phyloP scores from a whole-genome alignment of 768 basidiomycete species.

The Mycena vulgaris region DNA sequence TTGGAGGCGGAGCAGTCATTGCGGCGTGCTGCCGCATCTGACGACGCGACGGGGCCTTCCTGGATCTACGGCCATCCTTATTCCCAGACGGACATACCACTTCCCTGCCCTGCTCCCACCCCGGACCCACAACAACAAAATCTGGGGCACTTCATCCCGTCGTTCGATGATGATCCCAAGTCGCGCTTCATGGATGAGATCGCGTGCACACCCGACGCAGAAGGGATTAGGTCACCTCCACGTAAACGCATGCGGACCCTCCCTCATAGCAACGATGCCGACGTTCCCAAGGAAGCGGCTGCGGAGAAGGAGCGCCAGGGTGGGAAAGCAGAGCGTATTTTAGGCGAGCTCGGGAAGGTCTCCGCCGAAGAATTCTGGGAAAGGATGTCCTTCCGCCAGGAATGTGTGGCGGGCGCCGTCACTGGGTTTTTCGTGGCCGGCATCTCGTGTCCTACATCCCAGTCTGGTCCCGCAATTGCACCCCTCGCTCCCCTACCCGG shows the following conservation, averaged over 20 bases:
- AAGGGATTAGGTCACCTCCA: slow-evolving; percentile 71
- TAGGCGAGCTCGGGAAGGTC: slow-evolving; percentile 73
- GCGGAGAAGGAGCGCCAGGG: slow-evolving; percentile 44
- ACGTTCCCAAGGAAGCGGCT: slow-evolving; percentile 40
- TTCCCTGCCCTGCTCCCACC: slow-evolving; percentile 57
- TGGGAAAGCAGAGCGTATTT: slow-evolving; percentile 55
- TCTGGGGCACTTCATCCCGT: slow-evolving; percentile 86
- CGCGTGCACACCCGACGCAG: slow-evolving; percentile 76
- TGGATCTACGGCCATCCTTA: slow-evolving; percentile 93
- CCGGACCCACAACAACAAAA: slow-evolving; percentile 52
- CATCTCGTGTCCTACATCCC: slow-evolving; percentile 22
- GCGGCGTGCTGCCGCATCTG: slow-evolving; percentile 51
- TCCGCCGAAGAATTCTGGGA: slow-evolving; percentile 94
- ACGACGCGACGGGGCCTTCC: slow-evolving; percentile 35
- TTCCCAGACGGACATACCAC: slow-evolving; percentile 62
- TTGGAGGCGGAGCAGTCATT: slow-evolving; percentile 77
- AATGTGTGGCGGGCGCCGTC: slow-evolving; percentile 91
- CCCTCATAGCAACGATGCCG: slow-evolving; percentile 43
- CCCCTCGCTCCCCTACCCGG: slow-evolving; percentile 69
- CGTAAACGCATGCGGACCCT: slow-evolving; percentile 67
- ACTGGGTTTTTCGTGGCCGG: slow-evolving; percentile 86
- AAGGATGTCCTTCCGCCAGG: slow-evolving; percentile 95
- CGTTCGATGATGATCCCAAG: slow-evolving; percentile 98
- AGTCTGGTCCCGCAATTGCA: slow-evolving; percentile 48
- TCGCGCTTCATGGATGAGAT: slow-evolving; percentile 94